phyloP scores from a whole-genome alignment of 495 filamentous ascomycete genomes.

The Jackrogersella multiformis region DNA sequence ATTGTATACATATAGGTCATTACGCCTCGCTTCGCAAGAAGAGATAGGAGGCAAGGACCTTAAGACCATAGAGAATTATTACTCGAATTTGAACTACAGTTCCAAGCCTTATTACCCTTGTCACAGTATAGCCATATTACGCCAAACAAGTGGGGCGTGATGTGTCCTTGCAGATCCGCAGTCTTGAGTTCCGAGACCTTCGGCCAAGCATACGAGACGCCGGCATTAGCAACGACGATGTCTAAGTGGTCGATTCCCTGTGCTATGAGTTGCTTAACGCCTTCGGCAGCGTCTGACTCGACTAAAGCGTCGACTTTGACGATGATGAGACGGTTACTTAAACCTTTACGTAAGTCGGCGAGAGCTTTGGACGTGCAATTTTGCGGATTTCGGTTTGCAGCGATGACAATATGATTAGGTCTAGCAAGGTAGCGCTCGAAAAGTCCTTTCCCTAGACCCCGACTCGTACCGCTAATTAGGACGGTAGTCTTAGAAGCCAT shows the following conservation, averaged over 20 bases:
- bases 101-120: too few species aligned
- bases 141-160: slow-evolving; percentile 45
- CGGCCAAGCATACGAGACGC: slow-evolving; percentile 40
- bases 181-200: slow-evolving; percentile 45
- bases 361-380: slow-evolving; percentile 39
- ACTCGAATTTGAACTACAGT: too few species aligned
- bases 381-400: slow-evolving; percentile 45
- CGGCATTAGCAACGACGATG: slow-evolving; percentile 48
- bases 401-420: slow-evolving; percentile 48
- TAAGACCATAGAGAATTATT: too few species aligned
- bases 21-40: too few species aligned
- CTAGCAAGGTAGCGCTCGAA: slow-evolving; percentile 37
- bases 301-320: slow-evolving; percentile 44
- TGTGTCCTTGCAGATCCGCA: slow-evolving; percentile 44
- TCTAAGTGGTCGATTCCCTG: slow-evolving; percentile 46
- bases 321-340: slow-evolving; percentile 36
- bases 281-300: slow-evolving; percentile 31
- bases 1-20: too few species aligned
- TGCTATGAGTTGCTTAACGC: slow-evolving; percentile 23
- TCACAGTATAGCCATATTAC: slow-evolving; percentile 45
- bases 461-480: slow-evolving; percentile 45
- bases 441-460: slow-evolving; percentile 45
- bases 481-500: slow-evolving; percentile 38
- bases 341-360: slow-evolving; percentile 31
- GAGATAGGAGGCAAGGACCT: too few species aligned